Percentiles rank a stretch among this genome's conserved stretches.
Conservation (phyloP, 2,329 filamentous ascomycete species). For the Penicillium olsonii region DNA sequence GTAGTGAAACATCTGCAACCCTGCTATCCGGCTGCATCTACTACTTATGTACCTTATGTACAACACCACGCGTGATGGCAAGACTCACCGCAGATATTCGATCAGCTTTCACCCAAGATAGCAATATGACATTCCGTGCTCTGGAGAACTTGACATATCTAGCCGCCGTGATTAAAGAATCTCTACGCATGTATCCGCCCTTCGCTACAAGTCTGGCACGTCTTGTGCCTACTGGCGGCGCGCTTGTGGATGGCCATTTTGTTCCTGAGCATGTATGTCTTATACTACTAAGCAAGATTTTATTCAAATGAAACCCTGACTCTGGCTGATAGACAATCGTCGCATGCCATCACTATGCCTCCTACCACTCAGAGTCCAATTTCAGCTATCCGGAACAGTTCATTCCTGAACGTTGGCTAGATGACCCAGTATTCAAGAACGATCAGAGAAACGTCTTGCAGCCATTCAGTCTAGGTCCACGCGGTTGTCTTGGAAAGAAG, state of each 20-base stretch:
- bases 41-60: constrained; percentile 30
- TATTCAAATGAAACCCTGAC: not conserved
- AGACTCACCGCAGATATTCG: constrained; percentile 28
- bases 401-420: constrained; percentile 38
- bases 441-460: constrained; percentile 29
- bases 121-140: constrained; percentile 34
- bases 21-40: constrained; percentile 40
- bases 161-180: constrained; percentile 50
- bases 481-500: constrained; percentile 39
- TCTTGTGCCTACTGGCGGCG: constrained; percentile 32
- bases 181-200: constrained; percentile 49
- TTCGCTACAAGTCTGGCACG: constrained; percentile 32
- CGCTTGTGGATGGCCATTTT: constrained; percentile 34
- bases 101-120: constrained; percentile 21
- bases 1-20: constrained; percentile 45
- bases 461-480: constrained; percentile 40
- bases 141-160: constrained; percentile 43
- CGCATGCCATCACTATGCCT: constrained; percentile 26
- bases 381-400: constrained; percentile 28
- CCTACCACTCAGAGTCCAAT: constrained; percentile 26
- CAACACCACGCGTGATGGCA: constrained; percentile 17
- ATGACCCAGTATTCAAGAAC: constrained; percentile 14
- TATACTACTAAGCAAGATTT: not conserved
- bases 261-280: constrained; percentile 32
- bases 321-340: constrained; percentile 13